These are phyloP conservation scores for Spizellomyces punctatus DNA, from an alignment of 192 early-diverging fungal species.

Conservation along the genomic window DNA sequence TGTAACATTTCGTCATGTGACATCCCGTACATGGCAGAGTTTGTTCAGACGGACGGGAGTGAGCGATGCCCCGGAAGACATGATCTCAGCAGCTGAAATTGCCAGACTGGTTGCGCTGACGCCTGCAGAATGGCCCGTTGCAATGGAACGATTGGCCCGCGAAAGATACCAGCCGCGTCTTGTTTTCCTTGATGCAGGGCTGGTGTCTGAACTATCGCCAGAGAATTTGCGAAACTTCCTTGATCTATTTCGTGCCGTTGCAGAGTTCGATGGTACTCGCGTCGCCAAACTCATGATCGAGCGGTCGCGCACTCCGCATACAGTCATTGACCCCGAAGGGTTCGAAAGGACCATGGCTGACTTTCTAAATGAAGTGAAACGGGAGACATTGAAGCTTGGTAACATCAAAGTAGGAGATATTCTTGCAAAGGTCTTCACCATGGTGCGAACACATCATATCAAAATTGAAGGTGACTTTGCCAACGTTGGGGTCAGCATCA, in stretches of 20 bases:
- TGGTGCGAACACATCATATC: slow-evolving; percentile 91
- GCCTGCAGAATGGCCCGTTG: slow-evolving; percentile 15
- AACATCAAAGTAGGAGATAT: slow-evolving; percentile 82
- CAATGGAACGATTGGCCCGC: neutral
- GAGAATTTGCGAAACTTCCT: slow-evolving; percentile 83
- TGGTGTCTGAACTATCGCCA: slow-evolving; percentile 78
- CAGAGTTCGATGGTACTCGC: slow-evolving; percentile 80
- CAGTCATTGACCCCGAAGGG: slow-evolving; percentile 70
- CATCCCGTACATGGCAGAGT: neutral
- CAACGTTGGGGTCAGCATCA: slow-evolving; percentile 87
- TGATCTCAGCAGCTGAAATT: slow-evolving; percentile 1
- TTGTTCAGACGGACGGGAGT: neutral
- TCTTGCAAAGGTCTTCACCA: slow-evolving; percentile 76
- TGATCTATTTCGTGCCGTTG: slow-evolving; percentile 87
- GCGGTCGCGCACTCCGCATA: slow-evolving; percentile 73
- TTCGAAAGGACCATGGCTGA: slow-evolving; percentile 84
- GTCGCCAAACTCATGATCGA: slow-evolving; percentile 88
- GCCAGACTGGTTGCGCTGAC: slow-evolving; percentile 12
- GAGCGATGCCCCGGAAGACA: neutral
- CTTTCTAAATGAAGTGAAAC: slow-evolving; percentile 71
- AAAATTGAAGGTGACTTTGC: slow-evolving; percentile 94
- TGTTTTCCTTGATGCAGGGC: slow-evolving; percentile 88
- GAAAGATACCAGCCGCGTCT: slow-evolving; percentile 67
- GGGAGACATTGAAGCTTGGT: slow-evolving; percentile 65
- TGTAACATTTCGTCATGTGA: slow-evolving; percentile 56